These are phyloP conservation scores for Aspergillus tamarii DNA, from an alignment of 2,329 filamentous ascomycete genomes.

Conservation along the genomic window DNA sequence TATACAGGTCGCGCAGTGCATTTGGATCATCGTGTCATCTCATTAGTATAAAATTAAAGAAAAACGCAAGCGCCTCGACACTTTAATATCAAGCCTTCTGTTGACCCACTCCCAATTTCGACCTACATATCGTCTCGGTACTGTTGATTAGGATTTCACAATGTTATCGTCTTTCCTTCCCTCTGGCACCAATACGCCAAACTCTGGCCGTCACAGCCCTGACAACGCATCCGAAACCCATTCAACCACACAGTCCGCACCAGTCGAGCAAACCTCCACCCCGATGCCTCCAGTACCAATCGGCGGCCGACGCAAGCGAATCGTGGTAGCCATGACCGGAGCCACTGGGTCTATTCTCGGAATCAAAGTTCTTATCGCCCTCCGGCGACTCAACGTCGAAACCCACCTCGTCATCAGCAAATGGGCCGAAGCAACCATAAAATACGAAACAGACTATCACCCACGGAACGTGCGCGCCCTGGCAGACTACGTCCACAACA, in stretches of 20 bases:
- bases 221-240: background rate
- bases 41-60: background rate
- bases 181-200: conserved; percentile 23
- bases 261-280: background rate
- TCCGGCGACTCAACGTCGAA: conserved; percentile 50
- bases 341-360: conserved; percentile 52
- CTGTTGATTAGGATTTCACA: background rate
- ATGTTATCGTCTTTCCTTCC: conserved; percentile 17
- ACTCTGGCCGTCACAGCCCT: conserved; percentile 15
- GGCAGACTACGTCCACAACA: conserved; percentile 43
- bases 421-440: conserved; percentile 54
- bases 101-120: background rate
- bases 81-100: background rate
- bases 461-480: conserved; percentile 42
- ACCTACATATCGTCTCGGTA: background rate
- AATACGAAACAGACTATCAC: conserved; percentile 51
- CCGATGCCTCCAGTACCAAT: too few relatives aligned
- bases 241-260: background rate
- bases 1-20: background rate
- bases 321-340: conserved; percentile 55
- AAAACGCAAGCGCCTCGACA: background rate
- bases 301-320: conserved; percentile 22
- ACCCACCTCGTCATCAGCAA: conserved; percentile 54
- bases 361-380: conserved; percentile 46
- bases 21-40: background rate